Evolutionary conservation across 1,139 yeast species (phyloP), one percentile per base, ranked within the genome.

Genomic region (Debaryomyces subglobosus): DNA sequence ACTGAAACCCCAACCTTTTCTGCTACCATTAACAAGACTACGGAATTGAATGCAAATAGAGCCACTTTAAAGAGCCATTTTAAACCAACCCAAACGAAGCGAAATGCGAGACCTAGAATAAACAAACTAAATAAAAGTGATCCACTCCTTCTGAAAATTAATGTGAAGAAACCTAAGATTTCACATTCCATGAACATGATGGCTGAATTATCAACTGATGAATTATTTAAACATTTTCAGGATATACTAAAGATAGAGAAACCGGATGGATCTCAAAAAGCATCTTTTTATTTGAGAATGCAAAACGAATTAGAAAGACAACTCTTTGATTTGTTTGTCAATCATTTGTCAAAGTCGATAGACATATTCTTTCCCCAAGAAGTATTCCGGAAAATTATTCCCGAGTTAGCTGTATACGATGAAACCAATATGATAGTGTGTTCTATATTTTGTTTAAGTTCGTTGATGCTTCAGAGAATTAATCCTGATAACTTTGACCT

Each of bases 31-130:
- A 36, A 21, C 13, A 20, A 18, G 5, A 1, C 27, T 6, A 2
- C 24, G 5, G 30, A 16, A 29, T 12, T 16, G 15, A 41, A 43
- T 29, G 8, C 36, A 12, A 15, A 20, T 13, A 27, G 15, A 13
- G 5, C 23, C 8, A 15, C 40, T n/a, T 27, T 15, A 15, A 25
- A 30, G 29, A 37, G 47, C 16, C 57, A 65, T 45, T 72, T 64
- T 59, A 69, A 68, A 48, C 78, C 78, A 5, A 67, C 62, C 5
- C 68, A 66, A 40, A 71, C 77, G 9, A 72, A 72, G 51, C 61
- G 62, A 49, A 72, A 72, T 53, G 58, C 67, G 13, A 63, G 65
- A 33, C 78, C 78, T 1, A 56, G 75, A 25, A 72, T 72, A 50
- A 63, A 71, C 53, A 70, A 69, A 50, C 59, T 72, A 24, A 58